Evolutionary conservation across 2,329 filamentous ascomycete species (phyloP).

Genomic region (Rachicladosporium sp.): DNA sequence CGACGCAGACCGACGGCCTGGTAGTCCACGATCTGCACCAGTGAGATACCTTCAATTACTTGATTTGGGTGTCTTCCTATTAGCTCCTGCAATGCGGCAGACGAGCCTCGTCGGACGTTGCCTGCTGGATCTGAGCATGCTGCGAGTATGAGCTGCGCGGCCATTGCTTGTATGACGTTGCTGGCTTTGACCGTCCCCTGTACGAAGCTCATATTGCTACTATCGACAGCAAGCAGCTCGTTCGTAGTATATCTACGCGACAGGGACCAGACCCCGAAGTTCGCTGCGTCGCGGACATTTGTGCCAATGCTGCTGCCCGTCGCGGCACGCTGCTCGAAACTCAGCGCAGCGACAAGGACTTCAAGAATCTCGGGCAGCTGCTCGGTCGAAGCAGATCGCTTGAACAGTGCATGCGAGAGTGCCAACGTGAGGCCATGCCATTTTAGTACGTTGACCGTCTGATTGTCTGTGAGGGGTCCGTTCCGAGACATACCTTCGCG

Average conservation of each 20-base stretch:
- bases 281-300: constrained; percentile 88
- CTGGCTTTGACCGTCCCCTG: constrained; percentile 2
- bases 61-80: constrained; percentile 86
- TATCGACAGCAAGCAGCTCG: constrained; percentile 56
- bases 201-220: constrained; percentile 4
- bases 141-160: constrained; percentile 66
- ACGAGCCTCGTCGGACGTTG: constrained; percentile 85
- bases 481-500: constrained; percentile 48
- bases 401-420: constrained; percentile 73
- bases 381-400: constrained; percentile 60
- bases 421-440: constrained; percentile 93
- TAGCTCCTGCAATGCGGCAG: constrained; percentile 85
- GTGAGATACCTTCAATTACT: constrained; percentile 64
- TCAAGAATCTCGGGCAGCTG: constrained; percentile 64
- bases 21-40: constrained; percentile 88
- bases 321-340: constrained; percentile 77
- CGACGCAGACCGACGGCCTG: constrained; percentile 81
- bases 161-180: constrained; percentile 51
- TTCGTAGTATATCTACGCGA: constrained; percentile 73
- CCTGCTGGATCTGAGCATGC: constrained; percentile 81
- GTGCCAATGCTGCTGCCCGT: constrained; percentile 77
- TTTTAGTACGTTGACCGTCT: constrained; percentile 64
- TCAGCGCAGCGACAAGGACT: constrained; percentile 64
- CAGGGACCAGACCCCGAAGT: constrained; percentile 90
- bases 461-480: constrained; percentile 44